Evolutionary conservation across 768 basidiomycete species (phyloP), one percentile per base, ranked within the genome.

Genomic region (Pleurotus tuoliensis): DNA sequence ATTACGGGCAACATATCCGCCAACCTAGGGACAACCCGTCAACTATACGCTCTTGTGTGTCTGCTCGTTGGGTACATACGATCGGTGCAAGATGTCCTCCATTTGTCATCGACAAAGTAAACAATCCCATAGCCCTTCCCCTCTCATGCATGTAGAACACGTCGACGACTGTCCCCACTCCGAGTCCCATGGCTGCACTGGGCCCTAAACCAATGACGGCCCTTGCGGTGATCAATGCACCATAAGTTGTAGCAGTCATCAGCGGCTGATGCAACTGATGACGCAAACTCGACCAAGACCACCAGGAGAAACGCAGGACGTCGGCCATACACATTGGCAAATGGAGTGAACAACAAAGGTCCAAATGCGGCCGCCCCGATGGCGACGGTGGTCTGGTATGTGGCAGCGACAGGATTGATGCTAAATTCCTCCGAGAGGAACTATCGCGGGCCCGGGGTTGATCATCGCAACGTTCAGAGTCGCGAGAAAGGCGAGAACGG

Each of bases 51-150:
- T 9, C 30, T 8, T 30, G 30, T 30, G 11, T 30, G 8, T 30
- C 30, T 9, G 30, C 7, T 9, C 1, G 30, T 30, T 30, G 8
- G 30, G 30, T 30, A 9, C 30, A 30, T 8, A 74, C 73, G 30
- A 77, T 74, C 1, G 76, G 74, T 6, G 76, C 74, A 11, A 75
- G 60, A 60, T 77, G 75, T 6, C 70, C 72, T 9, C 75, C 74
- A 61, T 73, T 75, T 1, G 74, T 76, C 22, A 69, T 61, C 70
- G 75, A 72, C 30, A 76, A 62, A 4, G 75, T 75, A 56, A 74
- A 76, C 6, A 76, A 53, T 5, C 74, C 76, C 75, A 77, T 76
- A 0, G 75, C 73, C 54, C 71, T 75, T 37, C 76, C 76, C 62
- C 76, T 66, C 59, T 75, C 68, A 53, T 73, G 71, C 45, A 61